Base-by-base conservation (phyloP, 305 asterid genomes). In the Rubia peregrina region DNA sequence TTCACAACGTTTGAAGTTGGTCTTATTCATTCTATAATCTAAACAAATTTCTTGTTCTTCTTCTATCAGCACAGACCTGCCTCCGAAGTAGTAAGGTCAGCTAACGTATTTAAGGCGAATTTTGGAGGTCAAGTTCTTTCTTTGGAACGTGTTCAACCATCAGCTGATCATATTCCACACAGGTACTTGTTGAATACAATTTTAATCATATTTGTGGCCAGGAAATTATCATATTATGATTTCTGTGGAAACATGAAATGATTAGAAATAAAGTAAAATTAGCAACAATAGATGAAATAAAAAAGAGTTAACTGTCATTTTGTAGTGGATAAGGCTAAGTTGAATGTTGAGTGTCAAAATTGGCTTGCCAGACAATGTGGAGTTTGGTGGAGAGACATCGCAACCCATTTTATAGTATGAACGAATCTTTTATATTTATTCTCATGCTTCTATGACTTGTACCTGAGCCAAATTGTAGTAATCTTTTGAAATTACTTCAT, bases 101-200 rank as follows among this genome's bases (percentile, higher is more conserved):
- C 88, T 82, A 91, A 94, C 84, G 87, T 85, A 80, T 91, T 88
- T 80, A 91, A 89, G 85, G 97, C 98, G 14, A 98, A 94, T 76
- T 94, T 94, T 77, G 99, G 98, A 72, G 96, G 95, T 73, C 87
- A 91, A 51, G 75, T 91, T 71, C 86, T 94, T 74, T 86, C 90
- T 56, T 72, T 94, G 79, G 97, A 94, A 78, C 97, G 97, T 33
- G 86, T 91, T 70, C 99, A 94, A 65, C 97, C 98, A 62, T 94
- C 98, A 71, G 88, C 96, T 1, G 98, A 91, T 80, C 98, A 89
- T 78, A 97, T 94, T 87, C 97, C 97, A 61, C 99, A 94, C 86
- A 94, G 98, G 99, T 94, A 72, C 69, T 74, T 70, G 21, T 71
- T 72, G 21, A 75, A 63, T 69, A 51, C 21, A 17, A 16, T 17